These are phyloP conservation scores for Rhizopogon roseolus DNA, from an alignment of 768 basidiomycete genomes.

Conservation along the genomic window DNA sequence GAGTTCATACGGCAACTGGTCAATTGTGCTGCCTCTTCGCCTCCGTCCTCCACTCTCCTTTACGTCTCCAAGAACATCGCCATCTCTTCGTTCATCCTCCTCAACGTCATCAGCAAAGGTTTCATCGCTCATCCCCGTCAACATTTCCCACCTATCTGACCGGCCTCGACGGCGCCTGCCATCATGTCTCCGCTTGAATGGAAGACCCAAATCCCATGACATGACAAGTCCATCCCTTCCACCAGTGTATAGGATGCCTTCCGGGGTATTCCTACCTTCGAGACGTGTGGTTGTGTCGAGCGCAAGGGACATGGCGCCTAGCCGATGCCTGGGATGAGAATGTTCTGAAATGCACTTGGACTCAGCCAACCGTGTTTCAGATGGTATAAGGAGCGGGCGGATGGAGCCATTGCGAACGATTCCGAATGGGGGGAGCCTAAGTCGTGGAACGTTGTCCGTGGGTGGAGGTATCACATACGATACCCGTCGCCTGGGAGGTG, in stretches of 20 bases:
- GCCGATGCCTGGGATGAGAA: constrained; percentile 73
- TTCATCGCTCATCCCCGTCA: constrained; percentile 84
- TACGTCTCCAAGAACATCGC: constrained; percentile 76
- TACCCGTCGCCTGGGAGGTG: constrained; percentile 59
- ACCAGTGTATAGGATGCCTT: constrained; percentile 87
- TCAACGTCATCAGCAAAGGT: constrained; percentile 60
- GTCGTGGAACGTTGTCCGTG: constrained; percentile 50
- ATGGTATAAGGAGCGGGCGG: constrained; percentile 59
- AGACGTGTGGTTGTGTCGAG: constrained; percentile 81
- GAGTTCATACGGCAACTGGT: constrained; percentile 56
- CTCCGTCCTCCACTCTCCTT: constrained; percentile 31
- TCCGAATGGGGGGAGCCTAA: constrained; percentile 67
- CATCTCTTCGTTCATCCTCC: constrained; percentile 67
- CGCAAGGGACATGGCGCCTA: constrained; percentile 84
- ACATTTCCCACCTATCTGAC: constrained; percentile 62
- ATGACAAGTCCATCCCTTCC: constrained; percentile 87
- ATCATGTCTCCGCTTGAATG: constrained; percentile 44
- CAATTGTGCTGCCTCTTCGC: constrained; percentile 23
- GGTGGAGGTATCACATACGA: constrained; percentile 88
- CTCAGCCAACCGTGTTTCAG: constrained; percentile 18
- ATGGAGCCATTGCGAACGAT: constrained; percentile 61
- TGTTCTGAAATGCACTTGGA: constrained; percentile 6
- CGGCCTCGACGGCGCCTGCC: constrained; percentile 16
- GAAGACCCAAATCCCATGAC: constrained; percentile 78
- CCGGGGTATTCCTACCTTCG: constrained; percentile 56